Evolutionary conservation across 1,139 yeast genomes (phyloP), one percentile per base, ranked within the genome.

Genomic region (Hemisphaericaspora subhashii): DNA sequence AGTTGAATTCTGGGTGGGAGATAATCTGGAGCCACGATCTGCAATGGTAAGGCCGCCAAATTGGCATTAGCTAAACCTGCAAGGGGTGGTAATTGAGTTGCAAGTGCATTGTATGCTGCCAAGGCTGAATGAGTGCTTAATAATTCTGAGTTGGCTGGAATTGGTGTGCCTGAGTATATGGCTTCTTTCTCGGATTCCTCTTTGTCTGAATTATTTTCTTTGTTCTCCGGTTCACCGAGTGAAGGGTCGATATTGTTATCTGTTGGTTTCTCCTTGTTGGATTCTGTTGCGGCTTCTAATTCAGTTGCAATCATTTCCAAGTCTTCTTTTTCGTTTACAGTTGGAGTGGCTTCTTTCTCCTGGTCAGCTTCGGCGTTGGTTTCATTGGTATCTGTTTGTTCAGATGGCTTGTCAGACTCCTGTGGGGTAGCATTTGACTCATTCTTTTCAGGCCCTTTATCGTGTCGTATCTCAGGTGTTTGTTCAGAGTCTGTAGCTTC

Each of bases 1-100:
- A 83, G 66, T 53, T 82, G 87, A 22, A 77, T 72, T 49, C 83
- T 66, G 4, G 83, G 77, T 0, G 86, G 81, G 18, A 81, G 56
- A 45, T 71, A 66, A 34, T 72, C 77, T 11, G 82, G 79, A 1
- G 84, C 80, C 2, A 77, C 68, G 4, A 79, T 59, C 1, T 80
- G 71, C 37, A 81, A 57, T 2, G 86, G 86, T 32, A 81, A 61
- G 1, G 83, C 79, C 0, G 82, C 74, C 34, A 80, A 55, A 47
- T 79, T 83, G 1, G 80, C 80, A 47, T 69, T 74, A 1, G 78
- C 62, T 14, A 73, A 54, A 28, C 64, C 56, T 0, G 74, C 68
- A 17, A 64, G 47, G 0, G 72, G 62, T 1, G 74, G 72, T 34
- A 62, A 48, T 40, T 66, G 74, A 41, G 64, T 60, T 2, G 74